Percentiles rank a stretch among this genome's conserved stretches.
These are phyloP conservation scores for Marsdenia floribunda DNA, from an alignment of 257 asterid species.

Conservation along the genomic window DNA sequence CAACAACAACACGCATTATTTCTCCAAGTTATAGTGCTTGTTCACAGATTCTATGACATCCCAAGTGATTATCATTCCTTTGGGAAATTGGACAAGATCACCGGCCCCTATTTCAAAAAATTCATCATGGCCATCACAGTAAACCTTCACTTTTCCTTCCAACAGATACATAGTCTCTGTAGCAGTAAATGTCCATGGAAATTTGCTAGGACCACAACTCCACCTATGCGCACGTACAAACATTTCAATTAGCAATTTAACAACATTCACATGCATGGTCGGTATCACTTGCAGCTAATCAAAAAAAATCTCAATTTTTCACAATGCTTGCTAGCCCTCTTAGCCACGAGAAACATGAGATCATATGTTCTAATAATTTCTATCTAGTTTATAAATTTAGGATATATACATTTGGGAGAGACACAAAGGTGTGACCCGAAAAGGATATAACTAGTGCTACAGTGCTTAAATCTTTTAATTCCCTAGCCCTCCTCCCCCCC, in stretches of 20 bases:
- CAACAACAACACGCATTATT: neutral
- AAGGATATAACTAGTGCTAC: too few relatives aligned
- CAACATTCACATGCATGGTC: neutral
- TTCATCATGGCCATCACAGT: constrained; percentile 50
- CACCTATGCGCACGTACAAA: constrained; percentile 32
- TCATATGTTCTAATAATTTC: neutral
- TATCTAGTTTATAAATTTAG: neutral
- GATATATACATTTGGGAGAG: neutral
- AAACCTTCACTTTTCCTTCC: constrained; percentile 64
- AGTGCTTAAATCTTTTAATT: too few relatives aligned
- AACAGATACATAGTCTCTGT: constrained; percentile 57
- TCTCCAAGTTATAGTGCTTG: constrained; percentile 58
- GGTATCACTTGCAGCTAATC: neutral
- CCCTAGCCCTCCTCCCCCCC: too few relatives aligned
- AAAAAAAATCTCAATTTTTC: neutral
- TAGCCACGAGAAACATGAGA: neutral
- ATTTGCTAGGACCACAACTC: constrained; percentile 72
- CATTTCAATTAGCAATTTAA: neutral
- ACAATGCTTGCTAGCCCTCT: neutral
- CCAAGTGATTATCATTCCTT: constrained; percentile 76
- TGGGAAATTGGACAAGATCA: constrained; percentile 66
- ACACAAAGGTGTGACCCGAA: neutral
- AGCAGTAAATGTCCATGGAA: constrained; percentile 64
- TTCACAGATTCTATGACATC: constrained; percentile 59
- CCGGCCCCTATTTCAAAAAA: constrained; percentile 56